A percentile compares a stretch with the other conserved stretches of the same genome.
Conservation (phyloP, 2,329 filamentous ascomycete genomes). For the Juglanconis sp. region DNA sequence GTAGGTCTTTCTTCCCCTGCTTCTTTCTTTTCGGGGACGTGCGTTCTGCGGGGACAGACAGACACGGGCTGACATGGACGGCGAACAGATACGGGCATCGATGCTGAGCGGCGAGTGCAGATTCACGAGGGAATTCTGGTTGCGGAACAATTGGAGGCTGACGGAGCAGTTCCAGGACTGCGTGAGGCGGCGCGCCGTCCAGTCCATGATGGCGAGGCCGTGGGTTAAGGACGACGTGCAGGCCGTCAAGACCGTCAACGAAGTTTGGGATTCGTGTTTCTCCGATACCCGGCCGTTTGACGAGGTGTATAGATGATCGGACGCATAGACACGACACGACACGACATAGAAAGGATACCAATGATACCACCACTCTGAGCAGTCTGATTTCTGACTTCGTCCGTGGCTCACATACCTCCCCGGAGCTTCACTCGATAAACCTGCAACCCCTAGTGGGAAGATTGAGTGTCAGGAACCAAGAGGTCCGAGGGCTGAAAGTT, state of each 20-base stretch:
- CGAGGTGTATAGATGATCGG: slow-evolving; percentile 76
- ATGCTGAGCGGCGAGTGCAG: slow-evolving; percentile 93
- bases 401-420: background rate
- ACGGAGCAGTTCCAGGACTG: slow-evolving; percentile 94
- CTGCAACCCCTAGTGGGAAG: background rate
- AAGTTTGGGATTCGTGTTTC: slow-evolving; percentile 99
- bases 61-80: slow-evolving; percentile 13
- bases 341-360: slow-evolving; percentile 6
- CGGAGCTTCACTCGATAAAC: background rate
- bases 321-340: slow-evolving; percentile 16
- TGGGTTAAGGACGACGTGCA: slow-evolving; percentile 82
- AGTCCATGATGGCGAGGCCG: slow-evolving; percentile 75
- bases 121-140: slow-evolving; percentile 82
- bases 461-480: background rate
- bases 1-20: slow-evolving; percentile 42
- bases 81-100: slow-evolving; percentile 75
- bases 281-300: slow-evolving; percentile 92
- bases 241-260: slow-evolving; percentile 83
- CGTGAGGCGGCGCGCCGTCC: slow-evolving; percentile 75
- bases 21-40: background rate
- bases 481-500: too few relatives aligned
- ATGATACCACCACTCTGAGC: slow-evolving; percentile 14
- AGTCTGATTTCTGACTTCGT: background rate
- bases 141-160: slow-evolving; percentile 78
- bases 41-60: background rate